Percentiles rank a stretch among this genome's conserved stretches.
phyloP scores from a whole-genome alignment of 345 rosid species.

The Hibiscus tridactylites region DNA sequence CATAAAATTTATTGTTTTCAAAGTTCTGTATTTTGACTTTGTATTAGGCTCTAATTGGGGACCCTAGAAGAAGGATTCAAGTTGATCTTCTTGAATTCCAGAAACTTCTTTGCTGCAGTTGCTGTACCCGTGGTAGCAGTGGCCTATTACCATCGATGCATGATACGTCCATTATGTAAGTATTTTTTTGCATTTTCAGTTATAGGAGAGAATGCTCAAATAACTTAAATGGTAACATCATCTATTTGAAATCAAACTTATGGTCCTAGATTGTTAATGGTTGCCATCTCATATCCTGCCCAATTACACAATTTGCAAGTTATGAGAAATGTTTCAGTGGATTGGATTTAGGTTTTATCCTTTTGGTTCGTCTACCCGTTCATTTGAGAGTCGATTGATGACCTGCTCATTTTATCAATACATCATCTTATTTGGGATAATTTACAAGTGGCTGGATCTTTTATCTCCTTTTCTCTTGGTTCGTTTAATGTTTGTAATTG shows the following conservation, averaged over 20 bases:
- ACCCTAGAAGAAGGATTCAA: slow-evolving; percentile 80
- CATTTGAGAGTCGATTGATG: neutral
- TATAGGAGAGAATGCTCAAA: neutral
- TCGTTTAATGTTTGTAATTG: neutral
- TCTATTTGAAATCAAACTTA: neutral
- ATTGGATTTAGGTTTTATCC: neutral
- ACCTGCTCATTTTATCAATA: neutral
- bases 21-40: neutral
- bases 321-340: neutral
- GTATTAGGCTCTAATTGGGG: slow-evolving; percentile 76
- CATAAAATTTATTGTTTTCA: neutral
- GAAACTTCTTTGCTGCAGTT: slow-evolving; percentile 50
- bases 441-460: neutral
- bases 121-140: slow-evolving; percentile 47
- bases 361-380: neutral
- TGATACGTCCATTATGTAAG: slow-evolving; percentile 89
- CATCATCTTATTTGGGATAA: neutral
- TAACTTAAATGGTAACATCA: neutral
- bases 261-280: no score
- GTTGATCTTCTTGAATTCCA: slow-evolving; percentile 73
- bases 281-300: neutral
- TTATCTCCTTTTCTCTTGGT: neutral
- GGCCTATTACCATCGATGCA: slow-evolving; percentile 58
- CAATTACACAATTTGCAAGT: neutral
- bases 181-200: slow-evolving; percentile 4